phyloP scores from a whole-genome alignment of 192 early-diverging fungal species.

The Jimgerdemannia lactiflua region DNA sequence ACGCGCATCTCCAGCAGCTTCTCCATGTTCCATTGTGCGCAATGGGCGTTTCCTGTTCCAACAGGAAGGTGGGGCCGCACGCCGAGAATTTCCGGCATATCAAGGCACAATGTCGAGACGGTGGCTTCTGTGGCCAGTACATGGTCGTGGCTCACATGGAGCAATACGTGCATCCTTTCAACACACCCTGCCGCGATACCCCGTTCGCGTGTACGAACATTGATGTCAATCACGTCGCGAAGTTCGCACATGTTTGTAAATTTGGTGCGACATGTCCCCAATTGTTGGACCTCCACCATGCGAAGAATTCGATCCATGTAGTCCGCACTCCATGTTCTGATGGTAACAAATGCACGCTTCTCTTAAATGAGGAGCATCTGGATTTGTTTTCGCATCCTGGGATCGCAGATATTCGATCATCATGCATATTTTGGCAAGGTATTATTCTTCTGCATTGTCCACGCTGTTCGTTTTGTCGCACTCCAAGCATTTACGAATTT shows the following conservation, averaged over 20 bases:
- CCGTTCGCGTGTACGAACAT: not conserved
- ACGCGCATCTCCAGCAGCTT: not conserved
- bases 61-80: not conserved
- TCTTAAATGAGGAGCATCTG: not conserved
- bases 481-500: not conserved
- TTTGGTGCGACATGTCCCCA: not conserved
- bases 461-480: not conserved
- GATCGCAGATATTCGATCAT: not conserved
- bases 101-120: not conserved
- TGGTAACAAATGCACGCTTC: not conserved
- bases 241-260: not conserved
- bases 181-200: not conserved
- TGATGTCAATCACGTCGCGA: not conserved
- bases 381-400: not conserved
- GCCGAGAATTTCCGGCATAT: not conserved
- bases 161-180: not conserved
- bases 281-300: not conserved
- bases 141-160: not conserved
- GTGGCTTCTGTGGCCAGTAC: not conserved
- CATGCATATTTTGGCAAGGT: not conserved
- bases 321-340: not conserved
- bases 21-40: not conserved
- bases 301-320: not conserved
- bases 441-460: not conserved
- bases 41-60: not conserved